Evolutionary conservation across 192 early-diverging fungal species (phyloP).

Genomic region (Funneliformis geosporum): DNA sequence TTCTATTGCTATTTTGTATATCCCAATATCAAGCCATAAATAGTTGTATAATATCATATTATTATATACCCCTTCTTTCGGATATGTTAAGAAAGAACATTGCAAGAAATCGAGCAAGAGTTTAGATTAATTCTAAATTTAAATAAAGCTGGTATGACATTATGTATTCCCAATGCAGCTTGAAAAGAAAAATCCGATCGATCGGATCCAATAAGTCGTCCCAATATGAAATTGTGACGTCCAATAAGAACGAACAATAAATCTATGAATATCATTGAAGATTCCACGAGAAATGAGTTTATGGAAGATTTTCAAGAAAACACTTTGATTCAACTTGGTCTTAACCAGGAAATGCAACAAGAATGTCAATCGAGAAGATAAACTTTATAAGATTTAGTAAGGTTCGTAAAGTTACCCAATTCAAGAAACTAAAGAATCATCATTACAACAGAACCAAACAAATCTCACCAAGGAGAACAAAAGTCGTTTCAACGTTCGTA

Average conservation of each 20-base stretch:
- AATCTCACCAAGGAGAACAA: constrained; percentile 9
- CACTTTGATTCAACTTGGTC: neutral
- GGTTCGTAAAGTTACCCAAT: neutral
- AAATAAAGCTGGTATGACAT: neutral
- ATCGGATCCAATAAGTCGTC: constrained; percentile 1
- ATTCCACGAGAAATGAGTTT: neutral
- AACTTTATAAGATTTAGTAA: neutral
- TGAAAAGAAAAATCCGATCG: constrained; percentile 23
- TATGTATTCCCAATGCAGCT: constrained; percentile 14
- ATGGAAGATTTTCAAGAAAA: neutral
- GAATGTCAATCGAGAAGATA: neutral
- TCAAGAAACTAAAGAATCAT: neutral
- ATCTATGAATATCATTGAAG: neutral
- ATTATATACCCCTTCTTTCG: too few species aligned
- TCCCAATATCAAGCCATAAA: too few species aligned
- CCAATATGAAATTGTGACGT: neutral
- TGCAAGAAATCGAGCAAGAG: constrained; percentile 23
- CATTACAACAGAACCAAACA: neutral
- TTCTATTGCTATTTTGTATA: too few species aligned
- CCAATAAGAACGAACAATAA: constrained; percentile 1
- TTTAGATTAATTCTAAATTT: constrained; percentile 8
- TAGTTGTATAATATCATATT: too few species aligned
- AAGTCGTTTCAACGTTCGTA: neutral
- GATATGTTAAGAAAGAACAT: constrained; percentile 20
- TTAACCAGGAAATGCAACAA: neutral